Base-by-base conservation (phyloP, 345 rosid genomes). In the Microthlaspi erraticum region DNA sequence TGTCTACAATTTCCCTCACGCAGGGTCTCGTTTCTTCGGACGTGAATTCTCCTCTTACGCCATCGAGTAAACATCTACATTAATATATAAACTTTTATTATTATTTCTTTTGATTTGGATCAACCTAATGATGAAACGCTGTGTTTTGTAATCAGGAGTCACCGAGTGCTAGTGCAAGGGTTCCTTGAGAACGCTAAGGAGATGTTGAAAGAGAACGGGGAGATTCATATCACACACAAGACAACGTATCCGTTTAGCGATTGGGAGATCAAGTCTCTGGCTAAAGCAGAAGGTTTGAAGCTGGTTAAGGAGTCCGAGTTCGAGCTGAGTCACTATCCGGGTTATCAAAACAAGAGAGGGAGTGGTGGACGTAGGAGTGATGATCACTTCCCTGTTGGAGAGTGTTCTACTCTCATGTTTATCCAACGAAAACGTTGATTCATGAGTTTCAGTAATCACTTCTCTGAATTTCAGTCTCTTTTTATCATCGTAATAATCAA, bases 211-310 rank as follows among this genome's bases (percentile, higher is more conserved):
- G 61, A 53, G 9, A 37, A 68, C 5, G 91, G 96, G 0, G 80
- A 87, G 75, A 77, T 84, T 31, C 90, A 86, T 26, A 78, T 81
- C n/a, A 79, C 89, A 3, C 91, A 86, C 70, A 86, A 86, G 58
- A 81, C 83, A 6, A 68, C 78, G 12, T 23, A 78, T 45, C 91
- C 89, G 20, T 90, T 75, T 57, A 41, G 42, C 5, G 8, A 8
- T 1, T 86, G 90, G 94, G 14, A 73, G 56, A 77, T 85, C 38
- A 32, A 36, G 72, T 18, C 41, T 3, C 52, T 85, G 6, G 87
- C 82, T 3, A 14, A 34, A 10, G 73, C 26, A 19, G 77, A 43
- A 23, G 86, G 87, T 55, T 76, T 82, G 45, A 3, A 8, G 19
- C 72, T 82, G n/a, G 31, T 19, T 5, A 80, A 72, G 17, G n/a